Base-by-base conservation (phyloP, 805 yeast species). In the Yarrowia sp. region DNA sequence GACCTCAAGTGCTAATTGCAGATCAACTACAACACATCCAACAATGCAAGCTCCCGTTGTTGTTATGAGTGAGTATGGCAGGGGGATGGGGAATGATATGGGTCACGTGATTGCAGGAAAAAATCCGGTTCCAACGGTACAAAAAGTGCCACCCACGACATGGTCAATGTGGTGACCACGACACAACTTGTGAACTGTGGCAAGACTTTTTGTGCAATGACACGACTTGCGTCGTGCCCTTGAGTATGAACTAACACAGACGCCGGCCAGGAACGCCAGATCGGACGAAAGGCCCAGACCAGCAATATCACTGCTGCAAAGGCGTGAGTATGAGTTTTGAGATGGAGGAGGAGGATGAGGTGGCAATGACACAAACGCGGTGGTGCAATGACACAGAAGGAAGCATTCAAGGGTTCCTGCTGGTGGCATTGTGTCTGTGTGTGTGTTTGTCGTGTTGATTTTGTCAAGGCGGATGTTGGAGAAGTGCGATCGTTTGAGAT, bases 291-390 rank as follows among this genome's bases (percentile, higher is more conserved):
- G 76, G 99, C 99, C 2, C 99, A 95, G 78, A 83, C 90, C 68
- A 90, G 97, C 68, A 96, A 95, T 75, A 93, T 95, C 78, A 91
- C 98, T 5, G 99, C 99, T 4, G 99, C 99, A n/a, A 95, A 95
- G 74, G 97, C 99, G 74, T 74, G 68, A 57, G 77, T 70, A 22
- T 31, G 42, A 31, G 32, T 18, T 38, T 18, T 22, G 57, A 33
- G 14, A 10, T 4, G 17, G 43, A 18, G 31, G 22, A 11, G 38
- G 38, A 10, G 38, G 38, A 35, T 11, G 38, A 11, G 13, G 38
- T 11, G 38, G 38, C 13, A 35, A 35, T 22, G 28, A 22, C 28
- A 22, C 28, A 22, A 22, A 22, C 5, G 28, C 28, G 5, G 28
- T 22, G 28, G 5, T 5, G 5, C 28, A 22, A 22, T 22, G 28